Percentiles rank a stretch among this genome's conserved stretches.
These are phyloP conservation scores for Monascus purpureus DNA, from an alignment of 495 filamentous ascomycete genomes.

Conservation along the genomic window DNA sequence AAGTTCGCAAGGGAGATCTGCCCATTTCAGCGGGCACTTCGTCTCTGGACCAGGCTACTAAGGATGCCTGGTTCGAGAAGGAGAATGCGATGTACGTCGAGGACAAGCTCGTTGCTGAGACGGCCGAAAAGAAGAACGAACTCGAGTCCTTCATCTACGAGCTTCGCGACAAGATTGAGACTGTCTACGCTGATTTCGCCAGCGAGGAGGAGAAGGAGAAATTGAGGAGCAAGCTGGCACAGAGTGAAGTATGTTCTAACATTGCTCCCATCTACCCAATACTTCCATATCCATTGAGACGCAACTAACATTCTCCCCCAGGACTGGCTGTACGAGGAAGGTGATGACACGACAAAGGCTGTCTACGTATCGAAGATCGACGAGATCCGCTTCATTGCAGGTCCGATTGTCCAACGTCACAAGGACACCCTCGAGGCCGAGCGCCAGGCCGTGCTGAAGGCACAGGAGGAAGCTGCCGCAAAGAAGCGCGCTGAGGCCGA, in stretches of 20 bases:
- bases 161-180: constrained; percentile 83
- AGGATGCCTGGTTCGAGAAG: constrained; percentile 55
- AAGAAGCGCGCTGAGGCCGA: constrained; percentile 67
- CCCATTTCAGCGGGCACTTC: constrained; percentile 74
- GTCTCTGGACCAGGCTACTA: constrained; percentile 54
- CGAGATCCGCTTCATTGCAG: constrained; percentile 80
- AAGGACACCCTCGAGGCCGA: constrained; percentile 88
- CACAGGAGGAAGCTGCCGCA: constrained; percentile 68
- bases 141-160: constrained; percentile 96
- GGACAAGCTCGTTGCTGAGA: constrained; percentile 96
- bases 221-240: constrained; percentile 63
- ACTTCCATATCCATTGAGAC: constrained; percentile 3
- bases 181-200: constrained; percentile 75
- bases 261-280: too few species aligned
- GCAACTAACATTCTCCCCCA: constrained; percentile 20
- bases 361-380: constrained; percentile 90
- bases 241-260: constrained; percentile 65
- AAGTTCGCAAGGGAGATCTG: constrained; percentile 93
- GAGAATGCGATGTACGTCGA: constrained; percentile 90
- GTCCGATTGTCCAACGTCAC: constrained; percentile 87
- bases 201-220: constrained; percentile 87
- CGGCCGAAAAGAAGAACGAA: constrained; percentile 99
- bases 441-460: constrained; percentile 60
- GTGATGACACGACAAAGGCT: constrained; percentile 88
- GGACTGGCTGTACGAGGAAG: constrained; percentile 99